Evolutionary conservation across 2,329 filamentous ascomycete species (phyloP).

Genomic region (Beauveria asiatica): DNA sequence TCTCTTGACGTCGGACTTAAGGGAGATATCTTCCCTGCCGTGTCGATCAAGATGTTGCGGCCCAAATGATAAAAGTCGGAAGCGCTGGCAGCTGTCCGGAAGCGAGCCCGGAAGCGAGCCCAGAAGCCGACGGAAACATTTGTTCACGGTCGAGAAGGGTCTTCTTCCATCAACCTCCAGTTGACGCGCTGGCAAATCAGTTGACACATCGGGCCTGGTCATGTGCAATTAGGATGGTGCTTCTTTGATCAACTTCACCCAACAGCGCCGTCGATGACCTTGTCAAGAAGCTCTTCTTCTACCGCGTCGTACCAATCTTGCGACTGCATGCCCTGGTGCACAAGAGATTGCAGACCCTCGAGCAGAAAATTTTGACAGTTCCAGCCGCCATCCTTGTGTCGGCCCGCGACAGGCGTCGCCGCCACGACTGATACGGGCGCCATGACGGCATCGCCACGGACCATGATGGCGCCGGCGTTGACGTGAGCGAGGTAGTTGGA

Average conservation of each 20-base stretch:
- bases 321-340: slow-evolving; percentile 11
- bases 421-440: slow-evolving; percentile 10
- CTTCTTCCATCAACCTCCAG: no score
- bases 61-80: background rate
- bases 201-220: background rate
- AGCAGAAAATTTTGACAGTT: slow-evolving; percentile 14
- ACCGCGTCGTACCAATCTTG: slow-evolving; percentile 11
- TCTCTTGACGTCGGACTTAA: background rate
- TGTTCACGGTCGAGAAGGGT: no score
- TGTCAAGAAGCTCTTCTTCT: slow-evolving; percentile 11
- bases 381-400: slow-evolving; percentile 11
- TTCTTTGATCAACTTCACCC: background rate
- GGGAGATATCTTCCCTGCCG: background rate
- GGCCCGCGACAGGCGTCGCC: background rate
- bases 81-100: background rate
- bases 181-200: background rate
- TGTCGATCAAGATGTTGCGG: background rate
- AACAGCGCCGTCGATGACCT: slow-evolving; percentile 10
- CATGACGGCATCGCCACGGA: slow-evolving; percentile 10
- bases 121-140: background rate
- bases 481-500: slow-evolving; percentile 12
- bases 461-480: slow-evolving; percentile 13
- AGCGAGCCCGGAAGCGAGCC: background rate
- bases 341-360: slow-evolving; percentile 12
- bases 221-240: background rate